Conservation (phyloP, 176 grass and related monocot genomes). For the Zizania latifolia region DNA sequence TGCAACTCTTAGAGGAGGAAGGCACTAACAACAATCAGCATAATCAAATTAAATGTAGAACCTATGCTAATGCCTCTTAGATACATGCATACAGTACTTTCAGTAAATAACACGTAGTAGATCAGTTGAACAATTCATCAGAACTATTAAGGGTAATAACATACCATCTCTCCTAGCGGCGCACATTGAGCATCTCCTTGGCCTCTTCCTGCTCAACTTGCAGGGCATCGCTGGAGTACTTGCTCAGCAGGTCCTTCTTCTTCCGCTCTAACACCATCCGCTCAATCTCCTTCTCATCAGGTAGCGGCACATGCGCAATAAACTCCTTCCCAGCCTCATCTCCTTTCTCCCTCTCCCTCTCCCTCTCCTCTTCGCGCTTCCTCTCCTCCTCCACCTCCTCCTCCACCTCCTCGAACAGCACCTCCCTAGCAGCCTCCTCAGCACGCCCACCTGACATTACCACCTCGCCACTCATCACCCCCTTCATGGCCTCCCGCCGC, state of each 20-base stretch:
- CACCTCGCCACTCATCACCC: slow-evolving; percentile 74
- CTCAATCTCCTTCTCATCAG: slow-evolving; percentile 91
- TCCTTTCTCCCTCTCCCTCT: slow-evolving; percentile 51
- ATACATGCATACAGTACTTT: background rate
- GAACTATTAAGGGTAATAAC: slow-evolving; percentile 21
- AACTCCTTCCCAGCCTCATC: slow-evolving; percentile 65
- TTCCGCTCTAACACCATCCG: slow-evolving; percentile 87
- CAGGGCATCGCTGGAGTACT: slow-evolving; percentile 72
- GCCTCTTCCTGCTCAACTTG: slow-evolving; percentile 74
- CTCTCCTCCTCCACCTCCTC: slow-evolving; percentile 95
- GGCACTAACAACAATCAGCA: background rate
- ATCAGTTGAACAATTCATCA: background rate
- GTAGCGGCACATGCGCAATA: slow-evolving; percentile 78
- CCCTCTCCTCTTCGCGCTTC: slow-evolving; percentile 57
- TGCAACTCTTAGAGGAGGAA: slow-evolving; percentile 6
- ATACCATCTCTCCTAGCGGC: slow-evolving; percentile 40
- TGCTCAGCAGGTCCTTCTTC: slow-evolving; percentile 89
- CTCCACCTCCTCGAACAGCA: slow-evolving; percentile 87
- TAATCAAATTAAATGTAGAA: background rate
- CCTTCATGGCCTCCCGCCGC: slow-evolving; percentile 80
- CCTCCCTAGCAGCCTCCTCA: slow-evolving; percentile 47
- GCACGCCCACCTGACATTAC: slow-evolving; percentile 44
- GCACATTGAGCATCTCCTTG: slow-evolving; percentile 96
- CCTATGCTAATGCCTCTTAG: slow-evolving; percentile 2
- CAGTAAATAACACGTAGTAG: slow-evolving; percentile 9